These are phyloP conservation scores for Penicillium cosmopolitanum DNA, from an alignment of 495 filamentous ascomycete species.

Conservation along the genomic window DNA sequence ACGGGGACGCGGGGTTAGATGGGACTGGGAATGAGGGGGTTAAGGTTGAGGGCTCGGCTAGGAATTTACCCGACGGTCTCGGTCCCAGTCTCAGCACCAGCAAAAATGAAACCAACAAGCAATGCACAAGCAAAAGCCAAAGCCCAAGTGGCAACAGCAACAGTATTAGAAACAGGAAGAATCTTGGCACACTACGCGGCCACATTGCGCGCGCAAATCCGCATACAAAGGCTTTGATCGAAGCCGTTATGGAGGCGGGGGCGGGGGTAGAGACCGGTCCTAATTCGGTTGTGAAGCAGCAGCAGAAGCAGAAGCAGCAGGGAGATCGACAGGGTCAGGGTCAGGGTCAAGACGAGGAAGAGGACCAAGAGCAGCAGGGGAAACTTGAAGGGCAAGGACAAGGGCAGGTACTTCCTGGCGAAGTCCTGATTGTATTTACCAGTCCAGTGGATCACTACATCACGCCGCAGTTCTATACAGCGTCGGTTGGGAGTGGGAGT, in stretches of 20 bases:
- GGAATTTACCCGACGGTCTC: neutral
- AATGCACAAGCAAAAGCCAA: neutral
- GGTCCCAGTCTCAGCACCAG: too few relatives aligned
- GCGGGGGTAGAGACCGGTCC: neutral
- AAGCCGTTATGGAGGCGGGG: constrained; percentile 30
- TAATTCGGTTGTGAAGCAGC: neutral
- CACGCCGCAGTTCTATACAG: constrained; percentile 62
- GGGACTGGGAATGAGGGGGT: neutral
- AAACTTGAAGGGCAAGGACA: neutral
- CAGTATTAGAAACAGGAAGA: neutral
- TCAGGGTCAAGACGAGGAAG: neutral
- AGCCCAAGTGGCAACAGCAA: neutral
- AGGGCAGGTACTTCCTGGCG: constrained; percentile 23
- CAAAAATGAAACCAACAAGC: neutral
- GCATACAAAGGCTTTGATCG: constrained; percentile 58
- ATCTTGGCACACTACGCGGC: constrained; percentile 36
- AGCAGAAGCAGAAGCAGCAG: neutral
- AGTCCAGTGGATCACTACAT: constrained; percentile 57
- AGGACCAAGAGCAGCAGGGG: neutral
- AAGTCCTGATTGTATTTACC: constrained; percentile 57
- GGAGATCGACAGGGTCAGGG: neutral
- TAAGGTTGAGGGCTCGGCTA: neutral
- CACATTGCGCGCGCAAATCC: constrained; percentile 57
- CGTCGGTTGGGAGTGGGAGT: constrained; percentile 60
- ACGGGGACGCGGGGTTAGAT: neutral